Evolutionary conservation across 306 rosid genomes (phyloP).

Genomic region (Pyrus bretschneideri): DNA sequence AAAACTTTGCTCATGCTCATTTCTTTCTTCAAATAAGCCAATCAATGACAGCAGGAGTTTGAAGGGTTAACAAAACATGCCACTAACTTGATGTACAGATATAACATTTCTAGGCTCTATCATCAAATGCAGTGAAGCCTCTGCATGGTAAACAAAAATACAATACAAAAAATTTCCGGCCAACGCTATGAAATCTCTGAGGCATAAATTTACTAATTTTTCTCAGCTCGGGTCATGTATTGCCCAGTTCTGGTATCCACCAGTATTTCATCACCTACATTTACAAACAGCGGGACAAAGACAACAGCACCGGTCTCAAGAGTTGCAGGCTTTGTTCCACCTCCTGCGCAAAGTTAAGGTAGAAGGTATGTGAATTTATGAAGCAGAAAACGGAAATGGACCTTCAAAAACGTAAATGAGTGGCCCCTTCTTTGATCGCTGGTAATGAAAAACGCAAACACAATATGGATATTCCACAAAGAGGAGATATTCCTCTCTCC

Average conservation of each 20-base stretch:
- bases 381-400: too few relatives aligned
- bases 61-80: slow-evolving; percentile 4
- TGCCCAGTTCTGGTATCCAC: slow-evolving; percentile 90
- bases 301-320: slow-evolving; percentile 86
- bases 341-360: slow-evolving; percentile 39
- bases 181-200: slow-evolving; percentile 18
- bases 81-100: slow-evolving; percentile 21
- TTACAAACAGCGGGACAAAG: slow-evolving; percentile 76
- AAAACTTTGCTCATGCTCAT: background rate
- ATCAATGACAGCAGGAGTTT: background rate
- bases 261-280: slow-evolving; percentile 64
- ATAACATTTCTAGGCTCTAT: slow-evolving; percentile 6
- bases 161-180: background rate
- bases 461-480: too few relatives aligned
- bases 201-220: slow-evolving; percentile 15
- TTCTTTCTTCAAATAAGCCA: slow-evolving; percentile 1
- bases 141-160: slow-evolving; percentile 1
- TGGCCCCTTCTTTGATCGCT: too few relatives aligned
- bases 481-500: too few relatives aligned
- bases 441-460: too few relatives aligned
- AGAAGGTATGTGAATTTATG: background rate
- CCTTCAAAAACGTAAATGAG: too few relatives aligned
- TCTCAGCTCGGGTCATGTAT: slow-evolving; percentile 75
- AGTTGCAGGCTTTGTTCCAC: slow-evolving; percentile 92
- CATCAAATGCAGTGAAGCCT: slow-evolving; percentile 3